Evolutionary conservation across 345 rosid genomes (phyloP), one percentile per base, ranked within the genome.

Genomic region (Eucalyptus shirleyi): DNA sequence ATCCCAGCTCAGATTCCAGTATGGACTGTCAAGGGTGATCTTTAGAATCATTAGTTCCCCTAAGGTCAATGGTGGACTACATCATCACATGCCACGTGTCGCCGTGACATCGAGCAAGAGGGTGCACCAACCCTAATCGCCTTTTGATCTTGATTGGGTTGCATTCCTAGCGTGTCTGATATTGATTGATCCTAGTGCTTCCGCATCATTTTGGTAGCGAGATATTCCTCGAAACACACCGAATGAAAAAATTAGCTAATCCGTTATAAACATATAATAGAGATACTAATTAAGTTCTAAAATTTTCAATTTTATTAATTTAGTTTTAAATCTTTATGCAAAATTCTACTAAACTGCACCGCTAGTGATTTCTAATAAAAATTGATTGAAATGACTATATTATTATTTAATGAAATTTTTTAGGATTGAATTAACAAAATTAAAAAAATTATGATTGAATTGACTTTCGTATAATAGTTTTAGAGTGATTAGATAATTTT

Each of bases 361-460:
- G 5, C 7, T 2, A 5, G 28, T 1, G 8, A 37, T 37, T 77
- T 37, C 0, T 4, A 2, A 3, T 12, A 3, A 34, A 72, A 77
- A 19, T 37, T 19, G 5, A 40, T 21, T 14, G 6, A 12, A 12
- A 77, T 17, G 5, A 77, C 5, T 37, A 77, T 4, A 77, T 37
- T 10, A 12, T 0, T 11, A 77, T 77, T 40, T 40, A 13, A 4
- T 4, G 3, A 1, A 77, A 40, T 11, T 4, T 3, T 40, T 6
- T 21, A 40, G 8, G 5, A 23, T 12, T 21, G 13, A 77, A 40
- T 40, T 37, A 24, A 12, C 0, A 40, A 21, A 77, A 6, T 21
- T 40, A 11, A 6, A 21, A 77, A 40, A 4, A 11, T 18, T 40
- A 23, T 23, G 9, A 12, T 3, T 40, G 17, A 77, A 77, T 37